Conservation (phyloP, 148 eudicot species). For the Suaeda aralocaspica region DNA sequence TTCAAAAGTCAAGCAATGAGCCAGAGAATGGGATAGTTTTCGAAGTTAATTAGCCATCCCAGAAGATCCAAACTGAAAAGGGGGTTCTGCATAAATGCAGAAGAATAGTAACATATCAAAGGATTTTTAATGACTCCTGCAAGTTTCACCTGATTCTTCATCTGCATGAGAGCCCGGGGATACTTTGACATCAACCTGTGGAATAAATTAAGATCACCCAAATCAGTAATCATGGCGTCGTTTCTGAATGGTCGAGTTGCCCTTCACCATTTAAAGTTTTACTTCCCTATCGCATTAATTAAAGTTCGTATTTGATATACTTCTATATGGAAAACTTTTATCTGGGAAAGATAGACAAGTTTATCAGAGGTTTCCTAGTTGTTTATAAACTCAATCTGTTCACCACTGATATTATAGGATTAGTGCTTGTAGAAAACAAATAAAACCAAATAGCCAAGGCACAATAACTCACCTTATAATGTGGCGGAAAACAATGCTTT, state of each 20-base stretch:
- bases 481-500: slow-evolving; percentile 73
- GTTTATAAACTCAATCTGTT: background rate
- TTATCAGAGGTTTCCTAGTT: background rate
- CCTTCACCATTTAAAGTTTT: too few species aligned
- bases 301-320: too few species aligned
- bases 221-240: background rate
- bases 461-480: slow-evolving; percentile 60
- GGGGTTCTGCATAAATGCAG: background rate
- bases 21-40: background rate
- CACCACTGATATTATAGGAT: background rate
- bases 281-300: too few species aligned
- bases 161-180: slow-evolving; percentile 91
- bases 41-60: background rate
- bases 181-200: slow-evolving; percentile 86
- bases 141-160: slow-evolving; percentile 71
- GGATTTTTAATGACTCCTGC: background rate
- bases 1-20: background rate
- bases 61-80: background rate
- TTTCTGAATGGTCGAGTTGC: too few species aligned
- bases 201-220: background rate
- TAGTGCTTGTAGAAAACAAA: background rate
- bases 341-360: background rate
- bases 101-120: background rate
- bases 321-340: background rate
- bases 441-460: background rate